Conservation (phyloP, 1,284 basidiomycete species). For the Tylopilus orsonianus region DNA sequence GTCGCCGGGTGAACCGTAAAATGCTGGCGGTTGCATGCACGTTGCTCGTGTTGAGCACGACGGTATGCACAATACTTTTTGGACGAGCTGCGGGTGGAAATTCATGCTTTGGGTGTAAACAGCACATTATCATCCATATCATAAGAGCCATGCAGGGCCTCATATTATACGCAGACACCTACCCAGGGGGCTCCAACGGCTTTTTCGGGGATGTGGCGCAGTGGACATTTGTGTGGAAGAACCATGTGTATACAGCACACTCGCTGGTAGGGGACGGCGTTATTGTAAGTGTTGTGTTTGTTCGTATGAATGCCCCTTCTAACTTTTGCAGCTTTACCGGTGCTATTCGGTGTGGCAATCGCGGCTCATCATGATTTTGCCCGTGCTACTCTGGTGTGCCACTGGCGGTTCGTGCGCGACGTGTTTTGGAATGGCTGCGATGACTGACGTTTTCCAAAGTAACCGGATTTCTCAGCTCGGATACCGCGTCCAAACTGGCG, state of each 20-base stretch:
- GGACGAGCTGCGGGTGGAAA: neutral
- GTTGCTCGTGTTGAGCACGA: conserved; percentile 20
- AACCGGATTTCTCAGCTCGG: conserved; percentile 21
- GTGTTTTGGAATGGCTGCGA: neutral
- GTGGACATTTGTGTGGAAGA: conserved; percentile 32
- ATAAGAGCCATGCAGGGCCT: conserved; percentile 19
- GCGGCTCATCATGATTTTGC: conserved; percentile 18
- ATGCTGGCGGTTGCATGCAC: conserved; percentile 13
- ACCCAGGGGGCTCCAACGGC: conserved; percentile 1
- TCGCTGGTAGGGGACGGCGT: conserved; percentile 37
- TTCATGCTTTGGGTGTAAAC: neutral
- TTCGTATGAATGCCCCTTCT: neutral
- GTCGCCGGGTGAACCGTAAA: conserved; percentile 8
- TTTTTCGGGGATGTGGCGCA: conserved; percentile 27
- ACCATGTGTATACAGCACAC: conserved; percentile 33
- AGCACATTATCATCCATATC: conserved; percentile 27
- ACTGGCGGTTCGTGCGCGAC: conserved; percentile 14
- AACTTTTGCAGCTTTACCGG: conserved; percentile 25
- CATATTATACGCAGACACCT: conserved; percentile 1
- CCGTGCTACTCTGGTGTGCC: conserved; percentile 23
- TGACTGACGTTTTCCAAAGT: conserved; percentile 12
- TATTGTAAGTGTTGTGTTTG: conserved; percentile 24
- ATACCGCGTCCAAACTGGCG: conserved; percentile 3
- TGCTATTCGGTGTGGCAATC: conserved; percentile 28
- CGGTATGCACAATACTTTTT: conserved; percentile 5